Evolutionary conservation across 2,329 filamentous ascomycete species (phyloP).

Genomic region (Ploettnerulaceae sp.): DNA sequence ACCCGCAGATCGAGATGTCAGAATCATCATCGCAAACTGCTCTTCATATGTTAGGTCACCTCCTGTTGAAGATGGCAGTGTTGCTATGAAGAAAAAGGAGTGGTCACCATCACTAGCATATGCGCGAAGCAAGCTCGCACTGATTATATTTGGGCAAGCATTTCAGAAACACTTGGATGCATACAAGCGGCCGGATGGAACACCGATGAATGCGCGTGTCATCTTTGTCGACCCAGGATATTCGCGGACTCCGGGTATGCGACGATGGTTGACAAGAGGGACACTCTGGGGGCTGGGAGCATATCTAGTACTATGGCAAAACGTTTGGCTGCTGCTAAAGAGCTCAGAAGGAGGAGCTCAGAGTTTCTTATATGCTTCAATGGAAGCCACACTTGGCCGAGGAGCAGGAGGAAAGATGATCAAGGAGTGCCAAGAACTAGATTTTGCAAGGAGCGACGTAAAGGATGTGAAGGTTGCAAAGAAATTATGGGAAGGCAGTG

Average conservation of each 20-base stretch:
- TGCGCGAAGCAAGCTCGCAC: slow-evolving; percentile 66
- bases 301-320: slow-evolving; percentile 72
- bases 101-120: slow-evolving; percentile 57
- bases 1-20: slow-evolving; percentile 87
- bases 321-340: slow-evolving; percentile 88
- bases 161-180: slow-evolving; percentile 89
- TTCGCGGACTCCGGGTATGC: slow-evolving; percentile 78
- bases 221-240: slow-evolving; percentile 84
- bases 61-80: slow-evolving; percentile 51
- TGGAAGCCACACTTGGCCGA: slow-evolving; percentile 69
- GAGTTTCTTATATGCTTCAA: slow-evolving; percentile 76
- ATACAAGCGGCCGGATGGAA: slow-evolving; percentile 77
- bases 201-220: slow-evolving; percentile 77
- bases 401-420: slow-evolving; percentile 65
- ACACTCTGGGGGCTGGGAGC: slow-evolving; percentile 72
- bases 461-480: slow-evolving; percentile 75
- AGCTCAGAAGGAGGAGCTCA: slow-evolving; percentile 79
- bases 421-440: slow-evolving; percentile 81
- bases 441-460: slow-evolving; percentile 67
- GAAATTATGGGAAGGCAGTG: slow-evolving; percentile 84
- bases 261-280: slow-evolving; percentile 81
- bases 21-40: slow-evolving; percentile 82
- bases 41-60: slow-evolving; percentile 79
- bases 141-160: slow-evolving; percentile 83
- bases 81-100: slow-evolving; percentile 40